A percentile compares a stretch with the other conserved stretches of the same genome.
These are phyloP conservation scores for Ploettnerulaceae sp. DNA, from an alignment of 2,329 filamentous ascomycete species.

Conservation along the genomic window DNA sequence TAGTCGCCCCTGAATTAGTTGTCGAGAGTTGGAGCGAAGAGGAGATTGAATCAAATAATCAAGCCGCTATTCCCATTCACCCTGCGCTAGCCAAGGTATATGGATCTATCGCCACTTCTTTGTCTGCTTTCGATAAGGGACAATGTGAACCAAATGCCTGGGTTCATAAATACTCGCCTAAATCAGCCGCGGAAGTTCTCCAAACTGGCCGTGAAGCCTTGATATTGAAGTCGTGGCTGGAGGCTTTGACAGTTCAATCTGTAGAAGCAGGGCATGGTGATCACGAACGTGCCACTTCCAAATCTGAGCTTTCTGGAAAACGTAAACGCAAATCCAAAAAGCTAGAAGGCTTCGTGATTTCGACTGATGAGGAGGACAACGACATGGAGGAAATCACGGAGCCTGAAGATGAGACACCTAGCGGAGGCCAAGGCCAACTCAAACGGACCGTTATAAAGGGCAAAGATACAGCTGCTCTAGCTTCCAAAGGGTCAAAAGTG, in stretches of 20 bases:
- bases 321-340: slow-evolving; percentile 63
- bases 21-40: slow-evolving; percentile 34
- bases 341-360: slow-evolving; percentile 74
- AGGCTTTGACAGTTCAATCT: slow-evolving; percentile 67
- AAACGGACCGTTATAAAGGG: slow-evolving; percentile 50
- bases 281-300: slow-evolving; percentile 20
- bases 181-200: slow-evolving; percentile 63
- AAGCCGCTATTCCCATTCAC: slow-evolving; percentile 38
- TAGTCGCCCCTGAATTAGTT: slow-evolving; percentile 6
- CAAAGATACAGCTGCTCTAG: slow-evolving; percentile 2
- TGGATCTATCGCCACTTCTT: slow-evolving; percentile 50
- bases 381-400: slow-evolving; percentile 66
- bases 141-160: slow-evolving; percentile 70
- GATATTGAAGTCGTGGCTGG: slow-evolving; percentile 76
- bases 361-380: slow-evolving; percentile 68
- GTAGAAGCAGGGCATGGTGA: slow-evolving; percentile 56
- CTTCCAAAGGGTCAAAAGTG: slow-evolving; percentile 42
- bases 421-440: slow-evolving; percentile 35
- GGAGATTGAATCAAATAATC: slow-evolving; percentile 30
- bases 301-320: slow-evolving; percentile 43
- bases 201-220: slow-evolving; percentile 66
- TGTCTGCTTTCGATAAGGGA: slow-evolving; percentile 77
- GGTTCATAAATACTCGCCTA: slow-evolving; percentile 81
- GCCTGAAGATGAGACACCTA: slow-evolving; percentile 44
- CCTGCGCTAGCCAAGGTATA: slow-evolving; percentile 57